Base-by-base conservation (phyloP, 768 basidiomycete species). In the Suillus subluteus region DNA sequence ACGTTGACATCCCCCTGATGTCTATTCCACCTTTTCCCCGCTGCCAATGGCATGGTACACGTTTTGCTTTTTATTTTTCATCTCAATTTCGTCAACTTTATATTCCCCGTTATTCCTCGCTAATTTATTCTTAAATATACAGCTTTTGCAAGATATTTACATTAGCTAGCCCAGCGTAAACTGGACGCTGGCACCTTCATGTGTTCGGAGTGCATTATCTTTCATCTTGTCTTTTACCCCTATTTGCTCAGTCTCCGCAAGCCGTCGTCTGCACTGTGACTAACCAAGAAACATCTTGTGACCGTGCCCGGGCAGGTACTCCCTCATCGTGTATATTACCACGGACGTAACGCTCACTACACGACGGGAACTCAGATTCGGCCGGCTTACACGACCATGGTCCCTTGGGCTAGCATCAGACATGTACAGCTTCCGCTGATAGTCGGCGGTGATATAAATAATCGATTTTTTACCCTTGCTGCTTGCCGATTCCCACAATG, bases 401-500 rank as follows among this genome's bases (percentile, higher is more conserved):
- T n/a, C n/a, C n/a, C 46, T n/a, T n/a, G 11, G n/a, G 46, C 46
- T 23, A 48, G 46, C 11, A 23, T n/a, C 4, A 12, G n/a, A 46
- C 46, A 46, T 46, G 11, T 46, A n/a, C 46, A 48, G 18, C 43
- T 21, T 21, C 8, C 9, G 37, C 37, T 37, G 37, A 37, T 37
- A 37, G 3, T 11, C 35, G 6, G 12, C n/a, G 7, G 52, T 30
- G 52, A 54, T 16, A 54, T 18, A 32, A 52, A 52, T 3, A 15
- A 16, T 8, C 23, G 3, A 23, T 26, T 48, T 48, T 26, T 52
- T 32, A 40, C 32, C 40, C 46, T 58, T 21, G 44, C 40, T 41
- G 32, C 30, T 37, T 59, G 6, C 58, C 63, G 38, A 41, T 44
- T 15, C 35, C 48, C 43, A 62, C 58, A 65, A 65, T 40, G 66